These are phyloP conservation scores for Priceomyces melissophilus DNA, from an alignment of 805 yeast species.

Conservation along the genomic window DNA sequence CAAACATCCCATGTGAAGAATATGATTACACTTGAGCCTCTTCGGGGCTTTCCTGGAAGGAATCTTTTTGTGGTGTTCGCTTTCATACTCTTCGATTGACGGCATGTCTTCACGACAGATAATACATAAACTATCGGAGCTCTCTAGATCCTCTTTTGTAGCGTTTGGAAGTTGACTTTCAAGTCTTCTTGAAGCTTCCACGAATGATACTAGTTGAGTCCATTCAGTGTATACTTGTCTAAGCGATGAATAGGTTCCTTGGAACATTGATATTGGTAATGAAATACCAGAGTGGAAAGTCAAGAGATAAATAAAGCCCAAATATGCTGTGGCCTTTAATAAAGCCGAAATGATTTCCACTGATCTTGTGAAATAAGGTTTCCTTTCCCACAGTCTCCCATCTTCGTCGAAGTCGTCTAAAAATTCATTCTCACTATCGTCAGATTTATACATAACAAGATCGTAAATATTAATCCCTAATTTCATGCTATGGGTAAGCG, in stretches of 20 bases:
- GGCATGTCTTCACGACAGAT: slow-evolving; percentile 91
- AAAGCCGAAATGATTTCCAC: slow-evolving; percentile 53
- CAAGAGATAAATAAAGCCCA: slow-evolving; percentile 32
- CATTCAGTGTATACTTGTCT: slow-evolving; percentile 25
- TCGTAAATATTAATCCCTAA: slow-evolving; percentile 56
- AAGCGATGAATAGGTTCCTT: slow-evolving; percentile 45
- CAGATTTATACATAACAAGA: slow-evolving; percentile 39
- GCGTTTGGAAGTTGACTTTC: slow-evolving; percentile 65
- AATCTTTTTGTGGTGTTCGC: slow-evolving; percentile 16
- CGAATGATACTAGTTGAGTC: slow-evolving; percentile 45
- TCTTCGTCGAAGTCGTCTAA: slow-evolving; percentile 32
- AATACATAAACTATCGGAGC: slow-evolving; percentile 67
- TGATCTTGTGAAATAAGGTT: slow-evolving; percentile 54
- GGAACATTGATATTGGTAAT: slow-evolving; percentile 37
- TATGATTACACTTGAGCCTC: slow-evolving; percentile 79
- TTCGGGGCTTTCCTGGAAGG: slow-evolving; percentile 57
- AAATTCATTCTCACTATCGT: slow-evolving; percentile 19
- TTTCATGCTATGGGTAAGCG: slow-evolving; percentile 45
- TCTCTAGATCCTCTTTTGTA: slow-evolving; percentile 51
- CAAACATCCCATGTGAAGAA: slow-evolving; percentile 84
- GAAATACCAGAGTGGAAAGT: slow-evolving; percentile 28
- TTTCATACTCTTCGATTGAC: slow-evolving; percentile 36
- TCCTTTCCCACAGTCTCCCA: slow-evolving; percentile 72
- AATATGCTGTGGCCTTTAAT: slow-evolving; percentile 26
- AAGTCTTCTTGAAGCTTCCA: slow-evolving; percentile 59